Base-by-base conservation (phyloP, 495 filamentous ascomycete genomes). In the Penicillium ucsense region DNA sequence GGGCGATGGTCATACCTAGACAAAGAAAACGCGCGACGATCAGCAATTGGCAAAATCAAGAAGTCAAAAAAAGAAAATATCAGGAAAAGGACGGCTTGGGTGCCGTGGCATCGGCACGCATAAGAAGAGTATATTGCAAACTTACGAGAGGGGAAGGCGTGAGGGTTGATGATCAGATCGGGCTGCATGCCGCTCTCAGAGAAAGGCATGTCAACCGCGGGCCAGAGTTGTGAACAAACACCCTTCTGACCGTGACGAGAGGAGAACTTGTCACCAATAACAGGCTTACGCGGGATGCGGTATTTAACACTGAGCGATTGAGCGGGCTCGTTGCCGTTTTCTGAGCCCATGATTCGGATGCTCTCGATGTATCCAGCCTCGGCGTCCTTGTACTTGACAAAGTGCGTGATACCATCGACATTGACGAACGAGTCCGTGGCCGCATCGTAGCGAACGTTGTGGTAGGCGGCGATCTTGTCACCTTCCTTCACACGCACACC, bases 141-240 rank as follows among this genome's bases (percentile, higher is more conserved):
- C 71, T 61, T 65, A 67, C 92, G 91, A 47, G 92, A 97, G n/a
- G 92, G 92, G 78, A 98, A 98, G 66, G 92, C 92, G 77, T 98
- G 92, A 49, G 92, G 92, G 68, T 98, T 98, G 73, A 98, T 98
- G 62, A 98, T 98, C 56, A 95, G 74, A 65, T 98, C 92, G 4
- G 92, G 92, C 60, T 95, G 88, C 59, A 98, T 96, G 48, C 92
- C 92, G 38, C 86, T 87, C 70, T 98, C 92, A 27, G 88, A 89
- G 71, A 98, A 98, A 6, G 92, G 92, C 89, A 98, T 95, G 65
- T 98, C 89, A 45, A 85, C 70, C 1, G 82, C 73, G 6, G 92
- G 92, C 89, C 90, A 97, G 59, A 95, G 91, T 64, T 96, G 91
- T n/a, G 87, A 94, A 57, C 79, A 86, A 31, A 96, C 90, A 66